Conservation (phyloP, 2,329 filamentous ascomycete genomes). For the Arthrobotrys megalospora region DNA sequence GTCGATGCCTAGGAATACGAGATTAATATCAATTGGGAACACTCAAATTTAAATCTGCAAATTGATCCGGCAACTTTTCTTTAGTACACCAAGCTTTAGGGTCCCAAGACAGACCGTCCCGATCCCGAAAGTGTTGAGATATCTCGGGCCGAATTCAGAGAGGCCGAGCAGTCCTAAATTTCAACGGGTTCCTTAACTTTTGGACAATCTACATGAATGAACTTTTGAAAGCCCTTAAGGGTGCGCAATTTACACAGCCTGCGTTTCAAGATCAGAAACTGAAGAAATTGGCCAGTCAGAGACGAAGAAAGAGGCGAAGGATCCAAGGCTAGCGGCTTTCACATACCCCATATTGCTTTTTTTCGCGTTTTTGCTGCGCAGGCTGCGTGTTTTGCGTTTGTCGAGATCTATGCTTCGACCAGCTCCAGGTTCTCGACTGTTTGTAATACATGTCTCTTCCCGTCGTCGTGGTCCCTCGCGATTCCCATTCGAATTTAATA, state of each 20-base stretch:
- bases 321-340: too few relatives aligned
- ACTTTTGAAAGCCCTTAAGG: constrained; percentile 2
- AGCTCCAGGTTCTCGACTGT: neutral
- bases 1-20: too few relatives aligned
- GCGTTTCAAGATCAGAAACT: neutral
- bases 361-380: constrained; percentile 6
- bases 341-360: constrained; percentile 13
- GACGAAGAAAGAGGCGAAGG: neutral
- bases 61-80: too few relatives aligned
- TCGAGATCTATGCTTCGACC: neutral
- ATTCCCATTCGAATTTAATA: constrained; percentile 22
- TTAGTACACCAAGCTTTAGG: too few relatives aligned
- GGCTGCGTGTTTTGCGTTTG: neutral
- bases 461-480: neutral
- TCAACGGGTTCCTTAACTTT: too few relatives aligned
- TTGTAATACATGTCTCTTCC: neutral
- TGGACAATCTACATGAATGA: too few relatives aligned
- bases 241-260: neutral
- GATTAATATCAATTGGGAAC: too few relatives aligned
- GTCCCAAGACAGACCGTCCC: too few relatives aligned
- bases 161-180: too few relatives aligned
- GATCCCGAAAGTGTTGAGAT: too few relatives aligned
- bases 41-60: too few relatives aligned
- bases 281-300: constrained; percentile 2
- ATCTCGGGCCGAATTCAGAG: too few relatives aligned